Base-by-base conservation (phyloP, 306 rosid species). In the Glycine soja region DNA sequence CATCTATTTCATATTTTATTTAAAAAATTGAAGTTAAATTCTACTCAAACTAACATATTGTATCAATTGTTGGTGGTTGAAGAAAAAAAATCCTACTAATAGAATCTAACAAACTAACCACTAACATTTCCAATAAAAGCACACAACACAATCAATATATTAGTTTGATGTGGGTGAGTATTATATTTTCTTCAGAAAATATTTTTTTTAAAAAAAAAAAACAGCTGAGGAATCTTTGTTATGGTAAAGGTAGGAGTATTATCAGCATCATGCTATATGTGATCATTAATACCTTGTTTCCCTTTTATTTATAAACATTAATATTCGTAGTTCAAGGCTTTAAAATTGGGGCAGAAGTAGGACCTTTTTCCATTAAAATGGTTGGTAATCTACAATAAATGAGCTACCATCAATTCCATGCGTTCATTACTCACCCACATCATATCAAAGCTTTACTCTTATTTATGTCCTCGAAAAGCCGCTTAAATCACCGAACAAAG, bases 321-420 rank as follows among this genome's bases (percentile, higher is more conserved):
- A 86, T 57, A 83, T 65, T 43, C 48, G 61, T 19, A 63, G 67
- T 24, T 72, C 64, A 81, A 65, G 63, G 36, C 53, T 77, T 61
- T 14, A 74, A 62, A 73, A 2, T 11, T 54, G 66, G 47, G 14
- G 59, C 88, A 82, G 86, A 54, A 65, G 84, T 77, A 67, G 85
- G 85, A 53, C 87, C 76, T 81, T 80, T 24, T 48, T 3, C 80
- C 56, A 79, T 85, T 78, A 86, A 78, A 75, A 65, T 12, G 86
- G 86, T 84, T 83, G 89, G 89, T 86, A 80, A 74, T 59, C 43
- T 43, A 53, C 71, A 72, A 75, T 88, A 83, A 88, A 86, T 86
- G 86, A 65, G 2, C 16, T 30, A 62, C 63, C 66, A 18, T 50
- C 11, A 40, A 85, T 52, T 80, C 69, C 70, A 52, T 73, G 61